Conservation (phyloP, 208 protist species). For the Wallacemonas sp. region DNA sequence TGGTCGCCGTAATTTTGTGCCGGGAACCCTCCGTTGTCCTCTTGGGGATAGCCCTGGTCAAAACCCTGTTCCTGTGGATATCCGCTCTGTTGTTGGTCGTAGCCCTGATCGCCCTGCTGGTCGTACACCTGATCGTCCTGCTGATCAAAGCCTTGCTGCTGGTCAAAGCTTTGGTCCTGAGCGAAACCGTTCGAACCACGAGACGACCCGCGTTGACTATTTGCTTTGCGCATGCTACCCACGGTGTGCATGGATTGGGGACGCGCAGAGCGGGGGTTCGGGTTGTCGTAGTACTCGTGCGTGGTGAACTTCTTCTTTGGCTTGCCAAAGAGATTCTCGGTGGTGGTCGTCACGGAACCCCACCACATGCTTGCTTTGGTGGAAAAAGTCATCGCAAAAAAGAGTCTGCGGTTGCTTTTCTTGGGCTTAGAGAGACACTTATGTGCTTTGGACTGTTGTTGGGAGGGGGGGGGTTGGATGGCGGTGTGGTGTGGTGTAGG, state of each 20-base stretch:
- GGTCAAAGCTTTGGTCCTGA: conserved; percentile 8
- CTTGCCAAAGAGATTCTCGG: conserved; percentile 58
- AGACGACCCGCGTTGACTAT: conserved; percentile 21
- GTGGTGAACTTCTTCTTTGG: conserved; percentile 57
- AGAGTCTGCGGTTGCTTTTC: not conserved
- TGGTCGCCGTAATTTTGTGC: conserved; percentile 5
- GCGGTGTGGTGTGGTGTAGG: not conserved
- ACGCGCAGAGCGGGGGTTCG: conserved; percentile 32
- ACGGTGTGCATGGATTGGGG: conserved; percentile 52
- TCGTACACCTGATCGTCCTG: not conserved
- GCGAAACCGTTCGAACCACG: too few relatives aligned
- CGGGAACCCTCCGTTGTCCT: not conserved
- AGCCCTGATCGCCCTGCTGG: conserved; percentile 1
- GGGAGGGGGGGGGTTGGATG: not conserved
- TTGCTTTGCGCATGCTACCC: conserved; percentile 33
- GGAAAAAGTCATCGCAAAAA: conserved; percentile 47
- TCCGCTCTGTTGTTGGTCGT: conserved; percentile 20
- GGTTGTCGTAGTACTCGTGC: conserved; percentile 65
- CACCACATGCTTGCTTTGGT: conserved; percentile 73
- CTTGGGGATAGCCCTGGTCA: conserved; percentile 1
- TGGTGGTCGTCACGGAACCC: conserved; percentile 53
- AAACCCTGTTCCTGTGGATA: conserved; percentile 20
- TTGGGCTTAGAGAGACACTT: not conserved
- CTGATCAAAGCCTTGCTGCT: conserved; percentile 3
- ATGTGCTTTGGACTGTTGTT: not conserved